A percentile compares a stretch with the other conserved stretches of the same genome.
Conservation (phyloP, 352 stramenopile species). For the Phytophthora foliorum region DNA sequence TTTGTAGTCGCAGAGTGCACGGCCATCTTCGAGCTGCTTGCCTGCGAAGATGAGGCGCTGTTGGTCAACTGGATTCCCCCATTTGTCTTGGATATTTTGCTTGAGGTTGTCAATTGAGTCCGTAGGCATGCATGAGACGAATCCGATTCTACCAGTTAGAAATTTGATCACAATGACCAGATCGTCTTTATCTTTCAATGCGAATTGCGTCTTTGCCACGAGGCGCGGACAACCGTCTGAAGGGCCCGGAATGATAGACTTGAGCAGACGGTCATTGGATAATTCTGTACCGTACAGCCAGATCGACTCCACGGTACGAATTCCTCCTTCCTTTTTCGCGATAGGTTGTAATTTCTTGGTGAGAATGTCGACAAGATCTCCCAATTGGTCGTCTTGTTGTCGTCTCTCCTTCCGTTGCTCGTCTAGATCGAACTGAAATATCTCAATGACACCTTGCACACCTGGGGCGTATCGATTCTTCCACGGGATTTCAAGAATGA, state of each 20-base stretch:
- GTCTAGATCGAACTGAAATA: no score
- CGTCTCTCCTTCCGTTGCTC: no score
- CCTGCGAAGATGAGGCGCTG: conserved; percentile 6
- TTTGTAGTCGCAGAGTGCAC: background rate
- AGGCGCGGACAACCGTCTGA: background rate
- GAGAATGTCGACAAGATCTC: no score
- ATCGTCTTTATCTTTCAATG: background rate
- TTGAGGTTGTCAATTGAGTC: conserved; percentile 14
- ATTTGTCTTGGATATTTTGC: background rate
- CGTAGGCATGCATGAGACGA: background rate
- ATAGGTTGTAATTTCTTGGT: no score
- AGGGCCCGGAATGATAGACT: background rate
- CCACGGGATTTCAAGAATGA: no score
- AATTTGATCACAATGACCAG: background rate
- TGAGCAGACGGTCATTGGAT: background rate
- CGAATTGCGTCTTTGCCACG: background rate
- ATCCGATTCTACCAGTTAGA: background rate
- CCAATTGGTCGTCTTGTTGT: no score
- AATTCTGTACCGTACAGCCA: no score
- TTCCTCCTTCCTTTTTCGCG: no score
- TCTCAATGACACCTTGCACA: no score
- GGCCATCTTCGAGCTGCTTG: background rate
- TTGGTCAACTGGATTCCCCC: background rate
- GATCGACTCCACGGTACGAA: no score
- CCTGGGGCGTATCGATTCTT: no score